Evolutionary conservation across 192 early-diverging fungal genomes (phyloP).

Genomic region (Glomus cerebriforme): DNA sequence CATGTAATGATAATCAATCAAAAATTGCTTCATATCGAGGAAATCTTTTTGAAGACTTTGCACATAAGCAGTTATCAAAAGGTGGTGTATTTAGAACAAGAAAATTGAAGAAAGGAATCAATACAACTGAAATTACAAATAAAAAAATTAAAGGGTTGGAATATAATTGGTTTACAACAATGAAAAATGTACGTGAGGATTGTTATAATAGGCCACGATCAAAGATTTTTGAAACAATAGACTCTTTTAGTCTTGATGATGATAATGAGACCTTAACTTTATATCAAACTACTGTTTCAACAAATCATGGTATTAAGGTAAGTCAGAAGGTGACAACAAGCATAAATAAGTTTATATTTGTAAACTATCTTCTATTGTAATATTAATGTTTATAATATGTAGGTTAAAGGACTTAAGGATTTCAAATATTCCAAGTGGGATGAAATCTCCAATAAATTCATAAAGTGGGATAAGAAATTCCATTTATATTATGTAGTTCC

Average conservation of each 20-base stretch:
- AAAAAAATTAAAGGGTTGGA: background rate
- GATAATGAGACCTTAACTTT: background rate
- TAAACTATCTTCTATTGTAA: background rate
- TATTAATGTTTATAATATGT: background rate
- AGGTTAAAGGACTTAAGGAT: slow-evolving; percentile 18
- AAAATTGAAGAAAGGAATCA: background rate
- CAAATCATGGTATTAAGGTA: slow-evolving; percentile 13
- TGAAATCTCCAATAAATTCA: background rate
- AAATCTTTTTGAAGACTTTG: slow-evolving; percentile 7
- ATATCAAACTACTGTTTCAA: slow-evolving; percentile 18
- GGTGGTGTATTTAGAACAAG: background rate
- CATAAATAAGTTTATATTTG: background rate
- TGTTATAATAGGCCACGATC: slow-evolving; percentile 22
- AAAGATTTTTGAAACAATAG: slow-evolving; percentile 12
- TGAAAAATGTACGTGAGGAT: slow-evolving; percentile 8
- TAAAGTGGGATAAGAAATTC: background rate
- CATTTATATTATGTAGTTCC: slow-evolving; percentile 20
- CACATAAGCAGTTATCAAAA: slow-evolving; percentile 4
- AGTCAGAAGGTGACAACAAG: too few species aligned
- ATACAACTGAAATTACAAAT: background rate
- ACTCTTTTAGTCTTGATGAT: slow-evolving; percentile 5
- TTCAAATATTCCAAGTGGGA: background rate
- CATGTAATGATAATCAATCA: background rate
- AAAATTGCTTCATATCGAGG: background rate
- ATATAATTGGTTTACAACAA: slow-evolving; percentile 11